These are phyloP conservation scores for Pleurotus cornucopiae DNA, from an alignment of 768 basidiomycete species.

Conservation along the genomic window DNA sequence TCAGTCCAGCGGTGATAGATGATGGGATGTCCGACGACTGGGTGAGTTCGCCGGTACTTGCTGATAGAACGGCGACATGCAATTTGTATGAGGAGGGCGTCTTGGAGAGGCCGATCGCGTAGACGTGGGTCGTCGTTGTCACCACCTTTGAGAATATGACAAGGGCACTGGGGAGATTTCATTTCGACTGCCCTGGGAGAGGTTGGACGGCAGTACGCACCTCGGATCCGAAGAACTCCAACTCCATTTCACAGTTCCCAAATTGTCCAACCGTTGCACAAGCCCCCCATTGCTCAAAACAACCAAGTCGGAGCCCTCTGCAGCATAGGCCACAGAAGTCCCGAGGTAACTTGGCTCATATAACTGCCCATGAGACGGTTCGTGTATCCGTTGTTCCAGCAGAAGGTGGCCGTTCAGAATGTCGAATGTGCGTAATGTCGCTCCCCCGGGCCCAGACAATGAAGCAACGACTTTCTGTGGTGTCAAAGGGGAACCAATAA, in stretches of 20 bases:
- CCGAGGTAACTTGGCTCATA: conserved; percentile 55
- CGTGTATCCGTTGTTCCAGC: conserved; percentile 61
- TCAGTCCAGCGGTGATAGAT: conserved; percentile 27
- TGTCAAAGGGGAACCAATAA: conserved; percentile 5
- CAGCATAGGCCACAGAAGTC: conserved; percentile 40
- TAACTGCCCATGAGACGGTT: conserved; percentile 33
- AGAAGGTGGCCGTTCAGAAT: conserved; percentile 56
- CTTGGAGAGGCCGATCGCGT: conserved; percentile 49
- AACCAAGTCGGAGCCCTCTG: conserved; percentile 28
- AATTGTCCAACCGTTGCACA: conserved; percentile 46
- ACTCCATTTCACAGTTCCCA: conserved; percentile 60
- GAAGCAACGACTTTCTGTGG: conserved; percentile 52
- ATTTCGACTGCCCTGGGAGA: too few relatives aligned
- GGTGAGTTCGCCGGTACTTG: conserved; percentile 48
- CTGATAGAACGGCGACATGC: conserved; percentile 58
- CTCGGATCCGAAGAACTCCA: conserved; percentile 69
- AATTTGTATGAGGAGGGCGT: conserved; percentile 56
- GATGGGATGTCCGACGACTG: conserved; percentile 52
- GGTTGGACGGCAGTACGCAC: conserved; percentile 33
- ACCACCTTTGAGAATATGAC: conserved; percentile 63
- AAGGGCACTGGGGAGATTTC: conserved; percentile 42
- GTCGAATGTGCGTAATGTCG: conserved; percentile 68
- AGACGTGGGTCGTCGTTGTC: conserved; percentile 49
- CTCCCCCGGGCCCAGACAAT: conserved; percentile 72
- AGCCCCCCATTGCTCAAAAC: conserved; percentile 59